Conservation (phyloP, 768 basidiomycete genomes). For the Vararia minispora region DNA sequence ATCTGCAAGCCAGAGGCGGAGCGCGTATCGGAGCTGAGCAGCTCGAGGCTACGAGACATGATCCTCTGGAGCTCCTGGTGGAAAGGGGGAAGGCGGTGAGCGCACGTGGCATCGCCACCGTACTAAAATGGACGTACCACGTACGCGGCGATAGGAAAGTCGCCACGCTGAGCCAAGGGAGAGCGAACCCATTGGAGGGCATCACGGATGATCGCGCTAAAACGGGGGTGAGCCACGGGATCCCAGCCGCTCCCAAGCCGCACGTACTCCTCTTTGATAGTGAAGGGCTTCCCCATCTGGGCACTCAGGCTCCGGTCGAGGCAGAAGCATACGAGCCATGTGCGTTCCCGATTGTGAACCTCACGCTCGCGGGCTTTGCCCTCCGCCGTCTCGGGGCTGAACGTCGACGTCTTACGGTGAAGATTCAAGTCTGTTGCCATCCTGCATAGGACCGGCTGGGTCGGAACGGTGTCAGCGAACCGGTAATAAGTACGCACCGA, state of each 20-base stretch:
- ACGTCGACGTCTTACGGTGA: slow-evolving; percentile 68
- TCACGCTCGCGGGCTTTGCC: slow-evolving; percentile 70
- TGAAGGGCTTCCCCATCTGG: slow-evolving; percentile 94
- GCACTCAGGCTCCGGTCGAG: slow-evolving; percentile 87
- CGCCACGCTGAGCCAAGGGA: slow-evolving; percentile 49
- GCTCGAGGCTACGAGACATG: slow-evolving; percentile 78
- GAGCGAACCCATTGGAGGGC: slow-evolving; percentile 64
- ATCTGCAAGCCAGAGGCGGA: slow-evolving; percentile 74
- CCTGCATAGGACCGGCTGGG: slow-evolving; percentile 25
- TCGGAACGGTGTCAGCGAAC: background rate
- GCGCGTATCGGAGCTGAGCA: slow-evolving; percentile 76
- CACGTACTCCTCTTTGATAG: slow-evolving; percentile 86
- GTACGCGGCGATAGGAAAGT: slow-evolving; percentile 65
- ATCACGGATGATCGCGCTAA: slow-evolving; percentile 80
- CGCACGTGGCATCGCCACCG: background rate
- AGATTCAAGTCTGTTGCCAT: slow-evolving; percentile 96
- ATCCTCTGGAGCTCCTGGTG: slow-evolving; percentile 78
- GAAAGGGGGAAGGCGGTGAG: slow-evolving; percentile 8
- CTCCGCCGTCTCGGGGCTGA: slow-evolving; percentile 62
- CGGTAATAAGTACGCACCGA: slow-evolving; percentile 32
- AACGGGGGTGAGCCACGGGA: slow-evolving; percentile 5
- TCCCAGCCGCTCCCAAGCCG: background rate
- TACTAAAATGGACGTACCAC: slow-evolving; percentile 38
- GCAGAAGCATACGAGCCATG: slow-evolving; percentile 83
- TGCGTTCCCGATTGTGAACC: slow-evolving; percentile 88